Evolutionary conservation across 202 grass and related monocot genomes (phyloP).

Genomic region (Setaria viridis): DNA sequence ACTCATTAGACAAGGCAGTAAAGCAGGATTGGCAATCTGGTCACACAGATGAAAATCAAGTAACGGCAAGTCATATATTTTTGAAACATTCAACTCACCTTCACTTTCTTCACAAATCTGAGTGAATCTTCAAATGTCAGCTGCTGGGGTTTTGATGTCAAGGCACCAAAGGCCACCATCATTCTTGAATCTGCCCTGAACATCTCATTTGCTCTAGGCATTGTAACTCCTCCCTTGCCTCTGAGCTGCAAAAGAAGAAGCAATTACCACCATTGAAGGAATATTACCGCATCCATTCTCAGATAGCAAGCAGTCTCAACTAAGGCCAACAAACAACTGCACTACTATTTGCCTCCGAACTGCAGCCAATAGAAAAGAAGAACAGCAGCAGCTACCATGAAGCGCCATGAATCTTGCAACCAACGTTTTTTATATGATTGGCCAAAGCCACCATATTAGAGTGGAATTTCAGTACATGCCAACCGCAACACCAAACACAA

Average conservation of each 20-base stretch:
- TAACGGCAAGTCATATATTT: neutral
- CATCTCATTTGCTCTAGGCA: slow-evolving; percentile 58
- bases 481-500: slow-evolving; percentile 45
- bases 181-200: slow-evolving; percentile 54
- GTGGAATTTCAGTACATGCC: slow-evolving; percentile 30
- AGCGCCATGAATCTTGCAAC: neutral
- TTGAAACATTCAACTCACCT: slow-evolving; percentile 52
- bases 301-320: slow-evolving; percentile 41
- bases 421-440: slow-evolving; percentile 17
- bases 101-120: slow-evolving; percentile 94
- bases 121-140: slow-evolving; percentile 92
- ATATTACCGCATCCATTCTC: neutral
- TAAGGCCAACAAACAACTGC: slow-evolving; percentile 3
- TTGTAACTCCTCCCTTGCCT: slow-evolving; percentile 5
- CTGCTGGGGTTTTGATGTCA: slow-evolving; percentile 59
- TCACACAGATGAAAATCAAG: neutral
- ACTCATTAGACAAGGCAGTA: neutral
- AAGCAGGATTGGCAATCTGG: neutral
- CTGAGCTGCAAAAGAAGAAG: slow-evolving; percentile 18
- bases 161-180: slow-evolving; percentile 70
- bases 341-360: neutral
- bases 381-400: slow-evolving; percentile 20
- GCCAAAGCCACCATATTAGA: slow-evolving; percentile 31
- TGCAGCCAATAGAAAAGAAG: slow-evolving; percentile 12
- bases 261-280: slow-evolving; percentile 2